A percentile compares a stretch with the other conserved stretches of the same genome.
Conservation (phyloP, 805 yeast genomes). For the Saccharomyces kudriavzevii region DNA sequence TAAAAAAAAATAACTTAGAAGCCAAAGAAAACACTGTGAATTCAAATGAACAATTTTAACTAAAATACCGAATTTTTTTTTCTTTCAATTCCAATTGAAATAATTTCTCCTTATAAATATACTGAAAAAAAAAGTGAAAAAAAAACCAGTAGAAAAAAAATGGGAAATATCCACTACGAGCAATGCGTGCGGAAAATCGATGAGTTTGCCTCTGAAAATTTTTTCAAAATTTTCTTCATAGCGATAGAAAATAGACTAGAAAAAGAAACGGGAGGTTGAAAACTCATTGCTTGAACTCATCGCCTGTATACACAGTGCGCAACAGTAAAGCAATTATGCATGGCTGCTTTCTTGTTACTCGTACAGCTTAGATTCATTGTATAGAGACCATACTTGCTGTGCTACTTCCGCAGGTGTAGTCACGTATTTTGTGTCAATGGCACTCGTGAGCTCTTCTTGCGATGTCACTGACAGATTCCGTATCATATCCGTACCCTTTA, state of each 20-base stretch:
- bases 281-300: neutral
- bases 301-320: neutral
- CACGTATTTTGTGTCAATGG: neutral
- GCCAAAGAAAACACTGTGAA: neutral
- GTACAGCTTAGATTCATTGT: neutral
- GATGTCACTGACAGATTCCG: neutral
- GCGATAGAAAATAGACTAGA: neutral
- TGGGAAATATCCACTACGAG: neutral
- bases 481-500: constrained; percentile 26
- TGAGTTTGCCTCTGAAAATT: neutral
- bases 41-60: neutral
- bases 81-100: neutral
- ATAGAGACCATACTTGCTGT: constrained; percentile 9
- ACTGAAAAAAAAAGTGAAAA: neutral
- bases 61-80: neutral
- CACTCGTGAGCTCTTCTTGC: neutral
- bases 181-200: neutral
- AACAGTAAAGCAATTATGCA: neutral
- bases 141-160: neutral
- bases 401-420: constrained; percentile 12
- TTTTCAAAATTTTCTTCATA: neutral
- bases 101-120: constrained; percentile 1
- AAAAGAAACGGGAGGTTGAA: neutral
- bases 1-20: neutral
- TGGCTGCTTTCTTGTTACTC: neutral